phyloP scores from a whole-genome alignment of 2,329 filamentous ascomycete genomes.

The Sporothrix mexicana region DNA sequence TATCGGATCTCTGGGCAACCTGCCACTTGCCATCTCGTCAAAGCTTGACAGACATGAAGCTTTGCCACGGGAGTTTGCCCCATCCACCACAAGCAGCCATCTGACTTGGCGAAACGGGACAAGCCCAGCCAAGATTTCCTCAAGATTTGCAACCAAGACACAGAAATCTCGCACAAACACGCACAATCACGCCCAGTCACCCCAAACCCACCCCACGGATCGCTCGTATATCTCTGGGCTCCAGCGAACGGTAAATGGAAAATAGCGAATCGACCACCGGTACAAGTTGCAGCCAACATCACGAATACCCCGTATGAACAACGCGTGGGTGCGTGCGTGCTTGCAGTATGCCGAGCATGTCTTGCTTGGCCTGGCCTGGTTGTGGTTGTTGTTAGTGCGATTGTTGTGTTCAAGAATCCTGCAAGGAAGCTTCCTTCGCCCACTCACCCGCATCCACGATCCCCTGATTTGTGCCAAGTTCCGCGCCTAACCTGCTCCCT shows the following conservation, averaged over 20 bases:
- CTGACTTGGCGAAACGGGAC: conserved; percentile 1
- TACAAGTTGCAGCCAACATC: not conserved
- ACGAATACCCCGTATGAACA: not conserved
- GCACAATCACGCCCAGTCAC: no score
- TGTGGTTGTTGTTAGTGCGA: no score
- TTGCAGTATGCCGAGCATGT: not conserved
- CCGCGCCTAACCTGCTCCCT: not conserved
- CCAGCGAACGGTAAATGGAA: conserved; percentile 15
- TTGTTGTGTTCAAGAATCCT: not conserved
- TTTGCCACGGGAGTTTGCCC: not conserved
- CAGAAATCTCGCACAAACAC: not conserved
- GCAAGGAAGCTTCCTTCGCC: not conserved
- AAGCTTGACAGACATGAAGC: not conserved
- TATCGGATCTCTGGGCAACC: no score
- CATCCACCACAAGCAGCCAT: not conserved
- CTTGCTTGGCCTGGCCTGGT: no score
- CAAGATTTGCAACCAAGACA: no score
- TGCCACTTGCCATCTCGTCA: not conserved
- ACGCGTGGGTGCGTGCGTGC: not conserved
- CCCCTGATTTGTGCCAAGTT: not conserved
- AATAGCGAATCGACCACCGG: not conserved
- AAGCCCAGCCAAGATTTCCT: not conserved
- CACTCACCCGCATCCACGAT: not conserved
- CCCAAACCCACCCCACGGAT: no score
- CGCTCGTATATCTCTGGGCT: not conserved